These are phyloP conservation scores for Arthrobotrys entomopaga DNA, from an alignment of 2,329 filamentous ascomycete species.

Conservation along the genomic window DNA sequence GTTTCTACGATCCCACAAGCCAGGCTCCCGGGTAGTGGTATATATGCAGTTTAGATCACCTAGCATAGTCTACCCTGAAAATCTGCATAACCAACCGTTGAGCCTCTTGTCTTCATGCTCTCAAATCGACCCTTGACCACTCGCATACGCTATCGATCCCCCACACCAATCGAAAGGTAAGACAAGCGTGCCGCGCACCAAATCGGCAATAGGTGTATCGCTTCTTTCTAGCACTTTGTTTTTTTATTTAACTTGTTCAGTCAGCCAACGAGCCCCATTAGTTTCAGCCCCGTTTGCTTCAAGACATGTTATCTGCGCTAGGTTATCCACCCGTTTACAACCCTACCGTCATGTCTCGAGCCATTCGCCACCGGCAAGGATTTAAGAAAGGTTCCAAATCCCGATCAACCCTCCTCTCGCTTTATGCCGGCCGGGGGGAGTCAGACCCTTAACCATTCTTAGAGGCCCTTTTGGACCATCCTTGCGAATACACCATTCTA, in stretches of 20 bases:
- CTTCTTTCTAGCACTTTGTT: not conserved
- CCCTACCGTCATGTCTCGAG: not conserved
- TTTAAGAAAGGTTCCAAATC: slow-evolving; percentile 33
- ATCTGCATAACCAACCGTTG: slow-evolving; percentile 22
- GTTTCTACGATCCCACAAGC: slow-evolving; percentile 32
- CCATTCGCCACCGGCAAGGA: slow-evolving; percentile 17
- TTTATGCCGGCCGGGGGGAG: slow-evolving; percentile 36
- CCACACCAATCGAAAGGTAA: slow-evolving; percentile 33
- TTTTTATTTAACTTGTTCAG: slow-evolving; percentile 5
- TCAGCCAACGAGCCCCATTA: slow-evolving; percentile 31
- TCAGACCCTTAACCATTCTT: slow-evolving; percentile 26
- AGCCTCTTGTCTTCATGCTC: slow-evolving; percentile 4
- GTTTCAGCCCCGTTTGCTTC: slow-evolving; percentile 36
- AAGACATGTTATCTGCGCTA: slow-evolving; percentile 5
- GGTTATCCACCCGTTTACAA: too few relatives aligned
- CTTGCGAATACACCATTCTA: slow-evolving; percentile 22
- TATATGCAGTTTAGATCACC: slow-evolving; percentile 38
- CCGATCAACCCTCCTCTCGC: slow-evolving; percentile 29
- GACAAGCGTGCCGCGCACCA: slow-evolving; percentile 21
- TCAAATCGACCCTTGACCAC: slow-evolving; percentile 10
- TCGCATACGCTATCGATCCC: slow-evolving; percentile 5
- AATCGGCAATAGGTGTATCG: slow-evolving; percentile 24
- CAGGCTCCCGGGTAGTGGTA: slow-evolving; percentile 46
- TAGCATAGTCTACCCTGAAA: slow-evolving; percentile 12
- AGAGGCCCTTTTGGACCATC: slow-evolving; percentile 24